Base-by-base conservation (phyloP, 257 asterid species). In the Rauvolfia tetraphylla region DNA sequence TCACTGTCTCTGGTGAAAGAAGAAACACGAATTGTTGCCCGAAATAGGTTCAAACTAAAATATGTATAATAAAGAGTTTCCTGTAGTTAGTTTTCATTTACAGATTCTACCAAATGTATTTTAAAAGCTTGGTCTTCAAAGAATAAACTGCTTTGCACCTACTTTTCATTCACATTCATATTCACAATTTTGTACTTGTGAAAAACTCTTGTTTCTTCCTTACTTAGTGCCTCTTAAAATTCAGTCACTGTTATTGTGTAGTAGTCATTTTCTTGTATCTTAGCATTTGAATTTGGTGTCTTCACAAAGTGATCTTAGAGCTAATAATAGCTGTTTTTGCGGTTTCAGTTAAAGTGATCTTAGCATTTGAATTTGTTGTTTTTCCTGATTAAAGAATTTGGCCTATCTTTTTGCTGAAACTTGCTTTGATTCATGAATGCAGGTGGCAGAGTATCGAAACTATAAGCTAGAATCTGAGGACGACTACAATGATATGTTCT, bases 391-490 rank as follows among this genome's bases (percentile, higher is more conserved):
- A 10, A 27, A 27, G 14, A 3, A 59, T 7, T 8, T 15, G 5
- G 1, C 36, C 17, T 61, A 11, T 67, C 4, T 23, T 34, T 67
- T 39, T 36, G 72, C 33, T 68, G 72, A 68, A 3, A 67, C 71
- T 38, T 38, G 29, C 33, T 68, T 38, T 68, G 72, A 42, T 38
- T 18, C 33, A 23, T 39, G 20, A 36, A 23, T 34, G 42, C 27
- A 46, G 59, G 61, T 29, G 0, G 61, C 61, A 71, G 75, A 46
- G 11, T 71, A 71, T 57, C 15, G 41, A 27, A 48, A 48, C 59
- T 14, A 27, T 46, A 48, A 71, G 78, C 78, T 83, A 57, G 92
- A 79, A 61, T 72, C 76, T 2, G 90, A 88, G 77, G 89, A 86
- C 27, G 86, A 77, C 78, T 79, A 57, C 31, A 68, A 80, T 72